These are phyloP conservation scores for Rhodamnia rubescens DNA, from an alignment of 345 rosid genomes.

Conservation along the genomic window DNA sequence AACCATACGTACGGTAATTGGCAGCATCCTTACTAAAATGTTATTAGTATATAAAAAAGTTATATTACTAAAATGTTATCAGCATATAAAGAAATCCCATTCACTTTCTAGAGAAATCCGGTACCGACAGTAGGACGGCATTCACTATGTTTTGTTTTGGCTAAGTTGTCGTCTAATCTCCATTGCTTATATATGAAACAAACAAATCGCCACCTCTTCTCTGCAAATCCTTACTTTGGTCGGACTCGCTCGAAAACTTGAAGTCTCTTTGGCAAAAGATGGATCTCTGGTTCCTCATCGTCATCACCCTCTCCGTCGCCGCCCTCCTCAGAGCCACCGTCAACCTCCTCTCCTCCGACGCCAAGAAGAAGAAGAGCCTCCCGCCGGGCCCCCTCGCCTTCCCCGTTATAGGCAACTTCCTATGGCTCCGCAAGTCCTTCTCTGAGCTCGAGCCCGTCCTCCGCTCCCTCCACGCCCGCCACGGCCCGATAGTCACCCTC, in stretches of 20 bases:
- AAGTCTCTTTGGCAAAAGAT: neutral
- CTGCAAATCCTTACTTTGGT: neutral
- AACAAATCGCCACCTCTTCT: neutral
- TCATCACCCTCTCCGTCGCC: neutral
- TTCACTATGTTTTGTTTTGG: too few species aligned
- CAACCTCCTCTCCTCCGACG: neutral
- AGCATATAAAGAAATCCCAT: too few species aligned
- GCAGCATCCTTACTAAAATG: too few species aligned
- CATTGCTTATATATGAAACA: too few species aligned
- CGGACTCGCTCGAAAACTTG: too few species aligned
- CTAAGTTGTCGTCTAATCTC: too few species aligned
- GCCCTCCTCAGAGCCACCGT: neutral
- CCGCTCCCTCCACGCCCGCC: neutral
- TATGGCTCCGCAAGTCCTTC: neutral
- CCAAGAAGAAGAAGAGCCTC: neutral
- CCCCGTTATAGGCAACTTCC: neutral
- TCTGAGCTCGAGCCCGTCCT: neutral
- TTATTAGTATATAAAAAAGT: too few species aligned
- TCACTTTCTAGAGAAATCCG: too few species aligned
- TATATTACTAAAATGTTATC: too few species aligned
- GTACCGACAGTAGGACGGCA: too few species aligned
- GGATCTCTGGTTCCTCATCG: neutral
- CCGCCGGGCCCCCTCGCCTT: neutral
- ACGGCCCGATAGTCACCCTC: conserved; percentile 3
- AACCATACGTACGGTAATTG: too few species aligned